Percentiles rank a stretch among this genome's conserved stretches.
Evolutionary conservation across 352 stramenopile genomes (phyloP).

Genomic region (Phytophthora cryptogea): DNA sequence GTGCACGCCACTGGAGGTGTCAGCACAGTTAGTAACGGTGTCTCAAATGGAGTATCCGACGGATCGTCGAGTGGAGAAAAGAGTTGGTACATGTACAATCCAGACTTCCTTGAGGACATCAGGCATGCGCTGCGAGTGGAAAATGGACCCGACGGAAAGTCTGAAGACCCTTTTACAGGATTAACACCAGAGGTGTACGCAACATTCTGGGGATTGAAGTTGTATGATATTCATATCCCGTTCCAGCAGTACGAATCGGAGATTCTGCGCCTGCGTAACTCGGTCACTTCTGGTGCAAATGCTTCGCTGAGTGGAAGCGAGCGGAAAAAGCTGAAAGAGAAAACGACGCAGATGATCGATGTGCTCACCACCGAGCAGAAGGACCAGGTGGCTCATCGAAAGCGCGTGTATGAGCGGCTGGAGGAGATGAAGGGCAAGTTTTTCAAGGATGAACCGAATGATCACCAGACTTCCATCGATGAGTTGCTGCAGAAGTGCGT

Average conservation of each 20-base stretch:
- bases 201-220: slow-evolving; percentile 86
- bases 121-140: slow-evolving; percentile 37
- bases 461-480: slow-evolving; percentile 54
- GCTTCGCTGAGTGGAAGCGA: slow-evolving; percentile 52
- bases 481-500: slow-evolving; percentile 85
- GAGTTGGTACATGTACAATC: slow-evolving; percentile 77
- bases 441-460: slow-evolving; percentile 50
- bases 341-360: slow-evolving; percentile 78
- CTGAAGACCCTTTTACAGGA: slow-evolving; percentile 58
- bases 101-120: slow-evolving; percentile 63
- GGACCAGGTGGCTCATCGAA: slow-evolving; percentile 83
- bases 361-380: slow-evolving; percentile 86
- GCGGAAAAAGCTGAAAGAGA: slow-evolving; percentile 84
- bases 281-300: slow-evolving; percentile 42
- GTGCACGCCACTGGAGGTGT: slow-evolving; percentile 48
- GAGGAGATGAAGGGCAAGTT: slow-evolving; percentile 74
- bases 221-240: slow-evolving; percentile 89
- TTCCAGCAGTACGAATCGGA: slow-evolving; percentile 87
- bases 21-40: slow-evolving; percentile 32
- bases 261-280: slow-evolving; percentile 74
- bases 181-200: slow-evolving; percentile 81
- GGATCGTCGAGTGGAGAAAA: slow-evolving; percentile 17
- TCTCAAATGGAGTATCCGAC: slow-evolving; percentile 13
- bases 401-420: slow-evolving; percentile 80
- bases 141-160: slow-evolving; percentile 20